Evolutionary conservation across 1,139 yeast genomes (phyloP).

Genomic region (Kodamaea derodonti): DNA sequence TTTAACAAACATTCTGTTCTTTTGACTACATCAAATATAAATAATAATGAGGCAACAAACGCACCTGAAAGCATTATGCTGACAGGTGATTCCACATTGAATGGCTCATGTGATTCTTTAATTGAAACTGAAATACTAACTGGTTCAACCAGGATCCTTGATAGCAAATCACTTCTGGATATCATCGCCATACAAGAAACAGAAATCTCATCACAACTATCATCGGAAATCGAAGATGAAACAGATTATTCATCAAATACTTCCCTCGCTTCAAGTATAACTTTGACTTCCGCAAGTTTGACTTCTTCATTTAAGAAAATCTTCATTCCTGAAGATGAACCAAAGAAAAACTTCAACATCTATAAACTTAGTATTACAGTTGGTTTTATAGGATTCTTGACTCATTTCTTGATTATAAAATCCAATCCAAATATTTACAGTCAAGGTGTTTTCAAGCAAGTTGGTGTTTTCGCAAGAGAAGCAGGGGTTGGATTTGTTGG

Average conservation of each 20-base stretch:
- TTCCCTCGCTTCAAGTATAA: constrained; percentile 38
- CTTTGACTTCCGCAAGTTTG: constrained; percentile 28
- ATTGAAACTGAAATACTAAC: not conserved
- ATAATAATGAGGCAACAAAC: not conserved
- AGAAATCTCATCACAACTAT: constrained; percentile 25
- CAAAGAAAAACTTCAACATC: constrained; percentile 9
- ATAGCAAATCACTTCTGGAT: not conserved
- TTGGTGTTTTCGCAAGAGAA: constrained; percentile 3
- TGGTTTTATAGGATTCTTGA: constrained; percentile 38
- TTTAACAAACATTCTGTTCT: constrained; percentile 21
- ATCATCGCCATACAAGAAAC: constrained; percentile 27
- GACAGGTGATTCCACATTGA: not conserved
- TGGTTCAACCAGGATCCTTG: not conserved
- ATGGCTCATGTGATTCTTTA: not conserved
- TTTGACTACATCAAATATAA: constrained; percentile 14
- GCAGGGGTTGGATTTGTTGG: constrained; percentile 6
- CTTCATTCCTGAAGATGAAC: constrained; percentile 16
- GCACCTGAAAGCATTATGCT: constrained; percentile 4
- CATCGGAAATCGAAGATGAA: constrained; percentile 18
- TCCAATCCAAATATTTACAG: constrained; percentile 12
- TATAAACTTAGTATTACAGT: constrained; percentile 34
- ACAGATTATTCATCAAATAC: constrained; percentile 21
- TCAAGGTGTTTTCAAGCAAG: constrained; percentile 8
- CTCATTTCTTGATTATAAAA: constrained; percentile 34
- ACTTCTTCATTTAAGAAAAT: constrained; percentile 34